Conservation (phyloP, 495 filamentous ascomycete species). For the Hypomontagnella monticulosa region DNA sequence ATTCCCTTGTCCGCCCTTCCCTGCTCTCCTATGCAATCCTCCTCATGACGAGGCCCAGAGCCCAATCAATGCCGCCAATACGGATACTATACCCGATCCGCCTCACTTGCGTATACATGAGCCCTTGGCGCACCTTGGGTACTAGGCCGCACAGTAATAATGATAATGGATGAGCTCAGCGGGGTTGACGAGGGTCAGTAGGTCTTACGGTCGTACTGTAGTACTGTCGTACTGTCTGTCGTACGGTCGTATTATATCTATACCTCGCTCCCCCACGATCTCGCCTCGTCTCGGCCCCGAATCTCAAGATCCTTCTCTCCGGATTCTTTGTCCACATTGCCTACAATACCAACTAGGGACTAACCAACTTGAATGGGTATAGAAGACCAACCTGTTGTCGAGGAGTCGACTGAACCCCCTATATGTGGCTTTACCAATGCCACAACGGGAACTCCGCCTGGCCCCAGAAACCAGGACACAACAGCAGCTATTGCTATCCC, state of each 20-base stretch:
- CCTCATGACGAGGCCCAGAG: slow-evolving; percentile 19
- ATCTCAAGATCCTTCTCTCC: slow-evolving; percentile 15
- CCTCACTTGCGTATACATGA: slow-evolving; percentile 33
- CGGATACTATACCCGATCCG: slow-evolving; percentile 30
- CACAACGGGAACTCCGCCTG: slow-evolving; percentile 30
- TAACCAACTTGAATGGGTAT: slow-evolving; percentile 57
- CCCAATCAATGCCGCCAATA: slow-evolving; percentile 35
- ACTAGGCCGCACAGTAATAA: slow-evolving; percentile 17
- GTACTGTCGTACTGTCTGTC: background rate
- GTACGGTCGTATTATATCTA: slow-evolving; percentile 35
- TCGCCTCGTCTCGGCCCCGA: slow-evolving; percentile 1
- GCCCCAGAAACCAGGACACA: slow-evolving; percentile 27
- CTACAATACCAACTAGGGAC: slow-evolving; percentile 14
- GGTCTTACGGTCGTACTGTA: no score
- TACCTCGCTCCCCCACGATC: slow-evolving; percentile 22
- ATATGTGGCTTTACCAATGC: slow-evolving; percentile 56
- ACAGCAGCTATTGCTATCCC: slow-evolving; percentile 10
- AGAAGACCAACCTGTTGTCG: slow-evolving; percentile 57
- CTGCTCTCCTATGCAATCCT: slow-evolving; percentile 27
- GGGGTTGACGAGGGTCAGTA: slow-evolving; percentile 28
- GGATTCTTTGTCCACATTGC: slow-evolving; percentile 11
- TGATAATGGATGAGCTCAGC: slow-evolving; percentile 27
- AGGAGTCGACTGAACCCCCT: slow-evolving; percentile 62
- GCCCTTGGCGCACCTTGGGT: slow-evolving; percentile 35
- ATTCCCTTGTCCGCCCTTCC: slow-evolving; percentile 28